phyloP scores from a whole-genome alignment of 164 flowering plant species.

The Aristolochia californica region DNA sequence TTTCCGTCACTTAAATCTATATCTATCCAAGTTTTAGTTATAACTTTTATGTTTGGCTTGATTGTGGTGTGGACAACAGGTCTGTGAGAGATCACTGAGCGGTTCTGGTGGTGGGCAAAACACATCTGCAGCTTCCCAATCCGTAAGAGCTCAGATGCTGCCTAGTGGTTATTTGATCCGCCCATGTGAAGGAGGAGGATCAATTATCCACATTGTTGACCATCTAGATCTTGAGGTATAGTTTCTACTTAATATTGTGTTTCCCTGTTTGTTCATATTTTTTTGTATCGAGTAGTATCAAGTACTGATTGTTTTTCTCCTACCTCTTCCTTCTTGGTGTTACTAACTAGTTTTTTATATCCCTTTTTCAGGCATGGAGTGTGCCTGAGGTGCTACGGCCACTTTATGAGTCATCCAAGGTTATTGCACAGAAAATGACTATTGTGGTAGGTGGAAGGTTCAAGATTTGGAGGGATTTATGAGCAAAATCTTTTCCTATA shows the following conservation, averaged over 20 bases:
- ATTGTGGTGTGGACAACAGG: constrained; percentile 30
- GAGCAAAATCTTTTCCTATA: too few species aligned
- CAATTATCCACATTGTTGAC: constrained; percentile 86
- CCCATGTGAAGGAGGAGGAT: constrained; percentile 95
- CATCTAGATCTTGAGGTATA: constrained; percentile 85
- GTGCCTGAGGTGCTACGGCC: constrained; percentile 89
- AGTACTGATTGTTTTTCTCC: not conserved
- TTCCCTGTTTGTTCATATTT: not conserved
- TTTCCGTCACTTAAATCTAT: too few species aligned
- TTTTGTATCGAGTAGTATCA: not conserved
- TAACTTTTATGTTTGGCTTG: too few species aligned
- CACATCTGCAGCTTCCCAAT: constrained; percentile 59
- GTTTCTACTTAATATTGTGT: not conserved
- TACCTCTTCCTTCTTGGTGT: not conserved
- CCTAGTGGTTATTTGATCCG: constrained; percentile 90
- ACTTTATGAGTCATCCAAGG: constrained; percentile 82
- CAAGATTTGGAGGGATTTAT: too few species aligned
- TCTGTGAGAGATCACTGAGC: constrained; percentile 88
- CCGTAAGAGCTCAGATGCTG: constrained; percentile 79
- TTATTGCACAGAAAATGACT: constrained; percentile 84
- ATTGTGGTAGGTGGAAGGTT: constrained; percentile 52
- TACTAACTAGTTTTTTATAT: not conserved
- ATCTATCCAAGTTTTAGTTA: too few species aligned
- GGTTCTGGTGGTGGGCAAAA: constrained; percentile 77
- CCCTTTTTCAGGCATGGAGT: constrained; percentile 58